Base-by-base conservation (phyloP, 2,329 filamentous ascomycete genomes). In the Epichloe sibirici region DNA sequence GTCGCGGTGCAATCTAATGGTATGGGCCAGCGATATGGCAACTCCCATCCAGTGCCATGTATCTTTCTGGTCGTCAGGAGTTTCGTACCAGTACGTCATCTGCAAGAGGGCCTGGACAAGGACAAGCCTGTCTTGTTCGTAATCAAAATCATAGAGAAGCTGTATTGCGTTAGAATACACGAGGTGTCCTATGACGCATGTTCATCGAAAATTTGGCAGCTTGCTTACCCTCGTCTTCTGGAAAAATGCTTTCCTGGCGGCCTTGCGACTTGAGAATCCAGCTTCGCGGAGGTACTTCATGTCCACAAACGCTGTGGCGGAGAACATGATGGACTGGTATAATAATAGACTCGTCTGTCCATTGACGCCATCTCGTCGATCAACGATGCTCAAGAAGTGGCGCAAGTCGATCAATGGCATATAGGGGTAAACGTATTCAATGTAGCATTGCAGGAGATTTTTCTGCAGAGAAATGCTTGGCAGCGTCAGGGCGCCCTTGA, bases 31-130 rank as follows among this genome's bases (percentile, higher is more conserved):
- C 12, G 90, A 95, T 55, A 95, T 88, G 43, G 90, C 91, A 39
- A 96, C 88, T 17, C 91, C 91, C 88, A 96, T 95, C 91, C 90
- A 96, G 65, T 96, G 90, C 88, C 91, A 96, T 45, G 90, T 96
- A 66, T 96, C 91, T 68, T 96, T 96, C 65, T 95, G 89, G 66
- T 96, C 91, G 69, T 96, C 90, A 0, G 90, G 90, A 12, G 89
- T 95, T 69, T 96, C 90, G 66, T 96, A 96, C 86, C 91, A 97
- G 67, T 95, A 95, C 3, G 90, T 95, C 86, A 96, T 90, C 55
- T 96, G 77, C 25, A 96, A 75, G 23, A 96, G 75, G 4, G 88
- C 85, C 69, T 96, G 91, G 15, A 96, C 89, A 25, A 96, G 78
- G 21, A 89, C 82, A 53, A 96, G 84, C 49, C 90, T 86, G 66